These are phyloP conservation scores for Podospora pseudocomata DNA, from an alignment of 495 filamentous ascomycete genomes.

Conservation along the genomic window DNA sequence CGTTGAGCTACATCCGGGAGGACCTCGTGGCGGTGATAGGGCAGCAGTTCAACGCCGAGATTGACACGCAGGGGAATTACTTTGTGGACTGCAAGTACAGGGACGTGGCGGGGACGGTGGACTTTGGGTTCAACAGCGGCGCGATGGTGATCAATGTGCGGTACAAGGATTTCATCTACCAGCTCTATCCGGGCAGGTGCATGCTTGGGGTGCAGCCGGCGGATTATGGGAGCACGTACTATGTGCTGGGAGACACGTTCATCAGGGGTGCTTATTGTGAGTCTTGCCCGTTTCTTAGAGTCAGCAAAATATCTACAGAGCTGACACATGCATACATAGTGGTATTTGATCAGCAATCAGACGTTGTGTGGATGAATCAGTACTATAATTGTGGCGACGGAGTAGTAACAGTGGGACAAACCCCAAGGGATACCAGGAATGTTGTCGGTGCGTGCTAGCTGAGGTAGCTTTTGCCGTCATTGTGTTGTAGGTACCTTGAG, in stretches of 20 bases:
- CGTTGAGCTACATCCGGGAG: slow-evolving; percentile 40
- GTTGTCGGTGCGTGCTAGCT: slow-evolving; percentile 27
- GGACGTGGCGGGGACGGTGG: slow-evolving; percentile 36
- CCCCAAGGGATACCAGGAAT: slow-evolving; percentile 19
- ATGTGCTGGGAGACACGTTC: slow-evolving; percentile 44
- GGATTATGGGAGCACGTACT: slow-evolving; percentile 30
- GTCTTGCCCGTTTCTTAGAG: slow-evolving; percentile 13
- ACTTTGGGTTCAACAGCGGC: slow-evolving; percentile 44
- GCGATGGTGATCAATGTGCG: slow-evolving; percentile 42
- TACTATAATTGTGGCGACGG: slow-evolving; percentile 43
- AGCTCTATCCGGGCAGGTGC: slow-evolving; percentile 38
- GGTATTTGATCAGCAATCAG: slow-evolving; percentile 44
- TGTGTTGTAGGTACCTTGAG: no score
- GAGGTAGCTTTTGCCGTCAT: background rate
- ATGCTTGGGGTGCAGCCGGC: slow-evolving; percentile 42
- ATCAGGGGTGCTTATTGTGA: slow-evolving; percentile 43
- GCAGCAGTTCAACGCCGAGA: slow-evolving; percentile 32
- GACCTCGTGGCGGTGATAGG: slow-evolving; percentile 38
- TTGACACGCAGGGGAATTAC: slow-evolving; percentile 37
- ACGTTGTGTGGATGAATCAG: slow-evolving; percentile 45
- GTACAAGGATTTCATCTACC: slow-evolving; percentile 45
- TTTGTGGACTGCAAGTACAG: slow-evolving; percentile 38
- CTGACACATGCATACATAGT: slow-evolving; percentile 24
- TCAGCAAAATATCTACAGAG: slow-evolving; percentile 6
- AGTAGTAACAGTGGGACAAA: slow-evolving; percentile 26